phyloP scores from a whole-genome alignment of 345 rosid species.

The Abelmoschus esculentus region DNA sequence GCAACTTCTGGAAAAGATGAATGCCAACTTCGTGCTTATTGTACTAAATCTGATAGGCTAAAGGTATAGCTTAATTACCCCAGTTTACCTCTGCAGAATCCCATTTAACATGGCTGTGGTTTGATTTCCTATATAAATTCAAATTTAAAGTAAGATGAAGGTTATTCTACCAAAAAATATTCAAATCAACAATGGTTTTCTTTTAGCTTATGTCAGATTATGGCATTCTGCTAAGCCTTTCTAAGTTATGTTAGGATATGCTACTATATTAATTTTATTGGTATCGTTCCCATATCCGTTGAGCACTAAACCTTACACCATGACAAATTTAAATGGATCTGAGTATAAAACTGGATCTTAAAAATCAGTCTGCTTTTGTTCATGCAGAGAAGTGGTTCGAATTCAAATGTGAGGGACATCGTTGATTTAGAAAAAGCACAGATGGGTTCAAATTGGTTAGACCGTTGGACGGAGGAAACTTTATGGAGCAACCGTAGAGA shows the following conservation, averaged over 20 bases:
- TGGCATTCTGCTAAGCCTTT: background rate
- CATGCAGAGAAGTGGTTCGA: constrained; percentile 41
- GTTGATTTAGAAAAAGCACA: constrained; percentile 27
- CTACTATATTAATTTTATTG: too few species aligned
- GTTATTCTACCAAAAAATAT: background rate
- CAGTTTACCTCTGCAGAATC: background rate
- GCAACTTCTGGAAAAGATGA: constrained; percentile 22
- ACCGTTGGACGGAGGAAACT: constrained; percentile 68
- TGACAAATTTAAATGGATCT: too few species aligned
- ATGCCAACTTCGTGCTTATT: constrained; percentile 13
- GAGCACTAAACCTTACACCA: too few species aligned
- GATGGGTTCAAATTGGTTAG: constrained; percentile 53
- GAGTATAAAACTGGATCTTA: too few species aligned
- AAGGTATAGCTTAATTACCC: constrained; percentile 22
- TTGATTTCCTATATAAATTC: background rate
- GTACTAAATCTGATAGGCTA: constrained; percentile 31
- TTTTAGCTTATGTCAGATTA: background rate
- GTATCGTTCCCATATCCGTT: background rate
- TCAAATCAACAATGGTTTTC: background rate
- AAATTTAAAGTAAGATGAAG: background rate
- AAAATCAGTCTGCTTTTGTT: background rate
- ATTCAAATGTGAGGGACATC: constrained; percentile 34
- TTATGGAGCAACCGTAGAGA: constrained; percentile 28
- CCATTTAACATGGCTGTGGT: background rate
- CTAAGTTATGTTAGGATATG: background rate